These are phyloP conservation scores for Aspergillus pseudoterreus DNA, from an alignment of 2,329 filamentous ascomycete species.

Conservation along the genomic window DNA sequence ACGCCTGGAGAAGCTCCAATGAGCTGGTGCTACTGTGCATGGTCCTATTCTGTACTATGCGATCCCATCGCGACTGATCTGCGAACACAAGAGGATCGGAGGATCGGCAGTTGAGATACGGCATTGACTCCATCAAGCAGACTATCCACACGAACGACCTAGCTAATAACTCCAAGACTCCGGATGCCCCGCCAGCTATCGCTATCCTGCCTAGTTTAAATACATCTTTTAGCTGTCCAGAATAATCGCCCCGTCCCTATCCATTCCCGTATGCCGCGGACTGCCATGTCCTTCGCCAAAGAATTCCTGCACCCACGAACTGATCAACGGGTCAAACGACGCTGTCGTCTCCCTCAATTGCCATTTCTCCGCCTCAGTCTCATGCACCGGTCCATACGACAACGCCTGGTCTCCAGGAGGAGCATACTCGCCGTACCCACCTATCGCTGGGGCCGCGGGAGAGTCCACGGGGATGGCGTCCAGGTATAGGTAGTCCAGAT, in stretches of 20 bases:
- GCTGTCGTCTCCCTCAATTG: not conserved
- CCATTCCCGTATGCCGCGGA: not conserved
- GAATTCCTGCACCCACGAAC: slow-evolving; percentile 9
- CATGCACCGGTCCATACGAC: not conserved
- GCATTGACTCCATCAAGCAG: not conserved
- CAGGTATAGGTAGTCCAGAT: slow-evolving; percentile 12
- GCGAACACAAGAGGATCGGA: not conserved
- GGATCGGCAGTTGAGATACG: not conserved
- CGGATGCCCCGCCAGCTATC: not conserved
- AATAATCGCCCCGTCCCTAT: slow-evolving; percentile 1
- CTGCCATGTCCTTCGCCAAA: slow-evolving; percentile 3
- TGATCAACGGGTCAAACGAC: slow-evolving; percentile 8
- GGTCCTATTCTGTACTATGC: too few relatives aligned
- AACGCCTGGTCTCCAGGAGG: not conserved
- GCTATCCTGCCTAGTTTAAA: not conserved
- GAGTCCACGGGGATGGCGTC: not conserved
- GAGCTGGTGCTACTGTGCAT: not conserved
- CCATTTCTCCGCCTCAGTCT: not conserved
- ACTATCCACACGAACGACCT: too few relatives aligned
- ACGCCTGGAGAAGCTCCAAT: not conserved
- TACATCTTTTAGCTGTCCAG: not conserved
- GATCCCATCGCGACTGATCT: not conserved
- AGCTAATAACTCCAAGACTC: not conserved
- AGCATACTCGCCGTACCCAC: not conserved
- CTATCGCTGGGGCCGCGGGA: not conserved